phyloP scores from a whole-genome alignment of 2,329 filamentous ascomycete species.

The Fusarium coicis region DNA sequence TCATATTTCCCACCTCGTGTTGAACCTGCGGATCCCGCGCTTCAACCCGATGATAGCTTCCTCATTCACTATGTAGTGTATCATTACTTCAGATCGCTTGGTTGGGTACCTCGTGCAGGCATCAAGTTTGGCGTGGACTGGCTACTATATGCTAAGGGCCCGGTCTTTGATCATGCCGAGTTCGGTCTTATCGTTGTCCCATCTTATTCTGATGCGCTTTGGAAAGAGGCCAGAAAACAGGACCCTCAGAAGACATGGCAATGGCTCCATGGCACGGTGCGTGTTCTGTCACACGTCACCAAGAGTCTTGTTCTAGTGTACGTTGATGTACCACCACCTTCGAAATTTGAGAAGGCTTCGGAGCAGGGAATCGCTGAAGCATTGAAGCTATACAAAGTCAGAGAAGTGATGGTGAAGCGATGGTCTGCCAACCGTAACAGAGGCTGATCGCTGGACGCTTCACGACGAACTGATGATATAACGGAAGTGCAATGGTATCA shows the following conservation, averaged over 20 bases:
- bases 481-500: conserved; percentile 8
- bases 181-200: conserved; percentile 89
- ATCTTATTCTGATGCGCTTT: conserved; percentile 79
- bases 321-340: conserved; percentile 85
- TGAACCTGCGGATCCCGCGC: conserved; percentile 49
- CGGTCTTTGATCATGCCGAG: conserved; percentile 94
- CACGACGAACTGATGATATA: neutral
- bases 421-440: conserved; percentile 86
- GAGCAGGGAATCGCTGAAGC: conserved; percentile 69
- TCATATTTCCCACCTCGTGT: conserved; percentile 74
- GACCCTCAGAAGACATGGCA: conserved; percentile 71
- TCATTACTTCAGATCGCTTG: conserved; percentile 94
- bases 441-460: neutral
- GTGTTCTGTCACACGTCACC: conserved; percentile 87
- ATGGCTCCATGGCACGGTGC: conserved; percentile 89
- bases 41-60: conserved; percentile 84
- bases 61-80: conserved; percentile 89
- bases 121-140: conserved; percentile 97
- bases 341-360: conserved; percentile 56
- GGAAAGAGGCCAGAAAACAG: conserved; percentile 68
- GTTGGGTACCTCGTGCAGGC: conserved; percentile 92
- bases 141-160: conserved; percentile 91
- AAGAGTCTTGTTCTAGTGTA: conserved; percentile 93
- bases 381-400: conserved; percentile 77
- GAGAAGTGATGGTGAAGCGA: conserved; percentile 83